Conservation (phyloP, 2,329 filamentous ascomycete species). For the Teratosphaeria viscida region DNA sequence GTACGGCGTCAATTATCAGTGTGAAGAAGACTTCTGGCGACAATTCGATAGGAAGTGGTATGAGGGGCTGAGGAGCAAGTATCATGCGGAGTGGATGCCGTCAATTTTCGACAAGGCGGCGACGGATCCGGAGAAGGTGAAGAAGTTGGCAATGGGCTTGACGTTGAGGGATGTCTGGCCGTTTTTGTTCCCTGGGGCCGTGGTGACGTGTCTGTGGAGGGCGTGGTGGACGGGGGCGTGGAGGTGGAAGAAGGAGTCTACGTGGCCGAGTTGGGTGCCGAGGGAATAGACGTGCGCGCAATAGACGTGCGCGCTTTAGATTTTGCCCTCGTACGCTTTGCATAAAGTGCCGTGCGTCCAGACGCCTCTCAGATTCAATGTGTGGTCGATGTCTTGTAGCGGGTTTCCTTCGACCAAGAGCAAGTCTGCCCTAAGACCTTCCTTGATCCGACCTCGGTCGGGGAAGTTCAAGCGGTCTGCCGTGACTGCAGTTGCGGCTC, state of each 20-base stretch:
- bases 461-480: constrained; percentile 31
- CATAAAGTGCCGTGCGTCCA: constrained; percentile 30
- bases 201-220: constrained; percentile 19
- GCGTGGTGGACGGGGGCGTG: constrained; percentile 11
- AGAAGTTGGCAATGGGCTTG: constrained; percentile 14
- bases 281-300: not conserved
- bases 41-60: constrained; percentile 54
- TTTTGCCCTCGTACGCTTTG: constrained; percentile 4
- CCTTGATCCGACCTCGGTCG: constrained; percentile 31
- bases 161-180: constrained; percentile 27
- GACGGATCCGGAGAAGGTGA: constrained; percentile 33
- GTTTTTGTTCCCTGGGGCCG: constrained; percentile 29
- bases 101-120: constrained; percentile 62
- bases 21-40: constrained; percentile 58
- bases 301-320: not conserved
- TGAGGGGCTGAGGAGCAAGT: constrained; percentile 51
- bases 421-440: constrained; percentile 33
- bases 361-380: constrained; percentile 32
- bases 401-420: constrained; percentile 36
- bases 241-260: constrained; percentile 17
- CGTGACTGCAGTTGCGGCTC: constrained; percentile 30
- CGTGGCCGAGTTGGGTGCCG: constrained; percentile 18
- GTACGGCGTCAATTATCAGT: constrained; percentile 77
- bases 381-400: constrained; percentile 30
- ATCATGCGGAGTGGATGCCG: constrained; percentile 51